These are phyloP conservation scores for Kodamaea hsintzibuensis DNA, from an alignment of 805 yeast species.

Conservation along the genomic window DNA sequence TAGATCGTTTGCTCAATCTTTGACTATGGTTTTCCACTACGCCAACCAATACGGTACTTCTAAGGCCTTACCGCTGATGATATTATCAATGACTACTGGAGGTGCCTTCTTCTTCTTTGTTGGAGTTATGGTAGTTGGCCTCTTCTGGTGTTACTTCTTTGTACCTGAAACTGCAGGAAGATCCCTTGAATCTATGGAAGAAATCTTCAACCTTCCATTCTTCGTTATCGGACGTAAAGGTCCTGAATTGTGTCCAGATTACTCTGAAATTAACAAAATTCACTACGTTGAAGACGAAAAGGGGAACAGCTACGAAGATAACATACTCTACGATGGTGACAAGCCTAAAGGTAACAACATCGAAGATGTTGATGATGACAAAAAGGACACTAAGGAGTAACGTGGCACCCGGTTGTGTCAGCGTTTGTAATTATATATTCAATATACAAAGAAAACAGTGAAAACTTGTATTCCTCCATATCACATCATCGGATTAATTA, in stretches of 20 bases:
- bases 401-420: background rate
- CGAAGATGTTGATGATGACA: constrained; percentile 10
- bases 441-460: background rate
- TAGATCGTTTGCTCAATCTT: constrained; percentile 25
- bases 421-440: background rate
- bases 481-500: background rate
- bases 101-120: constrained; percentile 26
- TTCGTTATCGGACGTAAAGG: constrained; percentile 25
- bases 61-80: constrained; percentile 26
- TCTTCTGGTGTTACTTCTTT: constrained; percentile 26
- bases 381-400: constrained; percentile 3
- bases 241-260: constrained; percentile 26
- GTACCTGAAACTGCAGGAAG: constrained; percentile 20
- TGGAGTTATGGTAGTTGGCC: constrained; percentile 18
- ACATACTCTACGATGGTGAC: constrained; percentile 11
- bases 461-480: background rate
- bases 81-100: constrained; percentile 19
- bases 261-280: constrained; percentile 25
- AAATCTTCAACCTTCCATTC: constrained; percentile 28
- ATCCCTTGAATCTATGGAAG: constrained; percentile 29
- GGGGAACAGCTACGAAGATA: constrained; percentile 6
- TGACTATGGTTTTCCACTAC: constrained; percentile 26
- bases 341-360: constrained; percentile 10
- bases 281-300: constrained; percentile 6
- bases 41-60: constrained; percentile 28